A percentile compares a stretch with the other conserved stretches of the same genome.
phyloP scores from a whole-genome alignment of 1,284 basidiomycete genomes.

The Meira miltonrushii region DNA sequence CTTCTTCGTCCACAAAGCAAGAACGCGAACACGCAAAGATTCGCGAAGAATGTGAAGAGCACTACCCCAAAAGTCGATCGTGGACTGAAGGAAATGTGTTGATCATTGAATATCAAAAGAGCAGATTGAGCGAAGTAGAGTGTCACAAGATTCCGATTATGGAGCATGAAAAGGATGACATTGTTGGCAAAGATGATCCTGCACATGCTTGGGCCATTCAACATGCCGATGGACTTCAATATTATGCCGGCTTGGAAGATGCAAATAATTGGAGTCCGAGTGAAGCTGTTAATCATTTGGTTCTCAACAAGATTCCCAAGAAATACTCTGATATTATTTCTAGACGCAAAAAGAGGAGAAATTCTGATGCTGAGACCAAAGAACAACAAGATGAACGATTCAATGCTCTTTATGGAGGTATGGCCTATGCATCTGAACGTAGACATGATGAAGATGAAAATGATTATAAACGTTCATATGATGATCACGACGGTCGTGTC shows the following conservation, averaged over 20 bases:
- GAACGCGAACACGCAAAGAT: conserved; percentile 6
- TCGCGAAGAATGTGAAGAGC: conserved; percentile 13
- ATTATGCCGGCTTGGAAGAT: conserved; percentile 25
- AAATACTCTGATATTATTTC: conserved; percentile 22
- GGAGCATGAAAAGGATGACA: conserved; percentile 26
- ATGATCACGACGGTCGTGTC: no score
- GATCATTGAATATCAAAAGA: conserved; percentile 42
- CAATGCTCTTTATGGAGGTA: conserved; percentile 28
- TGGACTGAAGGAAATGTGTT: conserved; percentile 49
- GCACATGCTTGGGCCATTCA: conserved; percentile 33
- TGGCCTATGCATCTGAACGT: conserved; percentile 23
- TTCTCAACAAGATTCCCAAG: conserved; percentile 25
- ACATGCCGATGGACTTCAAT: conserved; percentile 30
- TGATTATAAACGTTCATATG: neutral
- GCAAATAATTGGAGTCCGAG: conserved; percentile 26
- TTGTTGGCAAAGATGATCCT: conserved; percentile 27
- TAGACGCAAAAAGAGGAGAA: neutral
- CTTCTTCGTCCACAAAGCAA: neutral
- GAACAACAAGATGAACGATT: conserved; percentile 23
- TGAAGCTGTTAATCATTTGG: conserved; percentile 24
- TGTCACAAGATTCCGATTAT: conserved; percentile 40
- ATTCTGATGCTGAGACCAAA: conserved; percentile 20
- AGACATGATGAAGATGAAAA: neutral
- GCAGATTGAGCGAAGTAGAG: conserved; percentile 30
- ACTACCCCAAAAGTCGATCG: conserved; percentile 34